These are phyloP conservation scores for Gynandropsis gynandra DNA, from an alignment of 345 rosid species.

Conservation along the genomic window DNA sequence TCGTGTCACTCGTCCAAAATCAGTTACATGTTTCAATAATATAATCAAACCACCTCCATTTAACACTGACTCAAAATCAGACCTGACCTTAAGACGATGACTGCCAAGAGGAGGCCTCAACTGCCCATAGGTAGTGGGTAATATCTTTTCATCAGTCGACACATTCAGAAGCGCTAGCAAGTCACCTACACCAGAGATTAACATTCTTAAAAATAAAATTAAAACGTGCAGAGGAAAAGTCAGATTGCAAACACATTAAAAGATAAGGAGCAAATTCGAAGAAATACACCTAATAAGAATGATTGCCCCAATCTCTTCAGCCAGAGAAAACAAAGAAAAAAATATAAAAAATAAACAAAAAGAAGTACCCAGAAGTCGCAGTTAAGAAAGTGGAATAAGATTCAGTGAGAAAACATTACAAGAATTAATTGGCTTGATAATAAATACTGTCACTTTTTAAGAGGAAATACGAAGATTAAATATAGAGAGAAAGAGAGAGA, in stretches of 20 bases:
- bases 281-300: constrained; percentile 11
- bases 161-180: constrained; percentile 63
- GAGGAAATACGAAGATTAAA: constrained; percentile 13
- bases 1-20: constrained; percentile 10
- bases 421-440: constrained; percentile 1
- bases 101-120: constrained; percentile 95
- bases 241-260: constrained; percentile 9
- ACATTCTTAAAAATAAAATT: constrained; percentile 8
- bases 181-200: constrained; percentile 47
- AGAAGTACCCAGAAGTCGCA: constrained; percentile 9
- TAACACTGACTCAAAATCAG: constrained; percentile 10
- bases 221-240: constrained; percentile 6
- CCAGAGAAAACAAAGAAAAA: constrained; percentile 6
- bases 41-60: constrained; percentile 9
- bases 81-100: constrained; percentile 83
- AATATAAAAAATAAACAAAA: background rate
- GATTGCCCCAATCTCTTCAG: constrained; percentile 5
- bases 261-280: constrained; percentile 12
- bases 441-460: background rate
- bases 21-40: background rate
- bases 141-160: constrained; percentile 66
- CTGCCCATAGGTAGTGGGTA: constrained; percentile 89
- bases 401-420: constrained; percentile 3
- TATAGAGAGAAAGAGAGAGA: too few relatives aligned
- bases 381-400: constrained; percentile 10